These are phyloP conservation scores for Zymoseptoria ardabiliae DNA, from an alignment of 2,329 filamentous ascomycete species.

Conservation along the genomic window DNA sequence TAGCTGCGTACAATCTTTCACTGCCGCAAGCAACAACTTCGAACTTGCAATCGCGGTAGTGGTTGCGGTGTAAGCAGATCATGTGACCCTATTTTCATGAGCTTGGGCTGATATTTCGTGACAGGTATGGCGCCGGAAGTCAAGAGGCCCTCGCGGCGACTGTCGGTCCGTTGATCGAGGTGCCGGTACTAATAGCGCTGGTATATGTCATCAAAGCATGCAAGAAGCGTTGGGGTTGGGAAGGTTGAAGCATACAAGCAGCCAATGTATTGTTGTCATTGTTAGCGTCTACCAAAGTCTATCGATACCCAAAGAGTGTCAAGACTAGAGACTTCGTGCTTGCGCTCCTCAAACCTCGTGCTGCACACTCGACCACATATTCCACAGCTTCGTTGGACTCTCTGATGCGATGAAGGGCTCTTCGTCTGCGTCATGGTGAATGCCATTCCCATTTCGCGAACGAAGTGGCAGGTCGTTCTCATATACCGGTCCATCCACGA, in stretches of 20 bases:
- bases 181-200: conserved; percentile 68
- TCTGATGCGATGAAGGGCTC: conserved; percentile 18
- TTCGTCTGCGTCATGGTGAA: background rate
- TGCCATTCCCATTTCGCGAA: background rate
- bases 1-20: conserved; percentile 73
- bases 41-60: conserved; percentile 86
- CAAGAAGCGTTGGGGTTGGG: conserved; percentile 50
- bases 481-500: conserved; percentile 5
- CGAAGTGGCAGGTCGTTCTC: conserved; percentile 4
- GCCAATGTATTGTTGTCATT: background rate
- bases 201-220: conserved; percentile 66
- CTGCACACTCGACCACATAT: conserved; percentile 26
- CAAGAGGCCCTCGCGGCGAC: conserved; percentile 76
- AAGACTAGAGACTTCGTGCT: background rate
- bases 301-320: background rate
- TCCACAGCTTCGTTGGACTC: conserved; percentile 31
- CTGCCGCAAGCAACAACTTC: conserved; percentile 87
- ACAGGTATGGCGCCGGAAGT: conserved; percentile 57
- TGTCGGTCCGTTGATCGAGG: conserved; percentile 78
- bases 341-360: conserved; percentile 17
- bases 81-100: too few relatives aligned
- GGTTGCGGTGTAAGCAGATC: conserved; percentile 56
- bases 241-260: conserved; percentile 11
- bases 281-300: background rate
- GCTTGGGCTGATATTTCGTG: too few relatives aligned